Evolutionary conservation across 257 asterid genomes (phyloP).

Genomic region (Galeopsis tetrahit): DNA sequence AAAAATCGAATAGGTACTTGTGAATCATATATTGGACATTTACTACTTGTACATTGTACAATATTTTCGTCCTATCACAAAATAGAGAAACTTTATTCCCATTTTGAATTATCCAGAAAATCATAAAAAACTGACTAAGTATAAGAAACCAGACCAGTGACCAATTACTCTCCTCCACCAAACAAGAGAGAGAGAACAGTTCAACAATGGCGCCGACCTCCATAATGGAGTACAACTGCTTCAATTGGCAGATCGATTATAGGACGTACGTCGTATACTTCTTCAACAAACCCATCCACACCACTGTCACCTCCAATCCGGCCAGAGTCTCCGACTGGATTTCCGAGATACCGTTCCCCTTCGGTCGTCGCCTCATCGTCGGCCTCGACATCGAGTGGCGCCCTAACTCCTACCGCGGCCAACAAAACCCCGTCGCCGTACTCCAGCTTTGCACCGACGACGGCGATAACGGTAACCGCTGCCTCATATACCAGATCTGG

Average conservation of each 20-base stretch:
- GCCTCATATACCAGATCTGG: conserved; percentile 41
- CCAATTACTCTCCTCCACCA: too few species aligned
- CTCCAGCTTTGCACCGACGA: conserved; percentile 42
- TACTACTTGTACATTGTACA: too few species aligned
- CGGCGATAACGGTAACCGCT: background rate
- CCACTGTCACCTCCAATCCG: conserved; percentile 43
- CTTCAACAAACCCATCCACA: background rate
- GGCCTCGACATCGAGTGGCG: conserved; percentile 53
- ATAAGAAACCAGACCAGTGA: too few species aligned
- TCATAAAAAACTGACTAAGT: too few species aligned
- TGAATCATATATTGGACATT: too few species aligned
- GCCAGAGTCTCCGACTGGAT: conserved; percentile 40
- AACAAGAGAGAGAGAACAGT: background rate
- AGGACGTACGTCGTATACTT: background rate
- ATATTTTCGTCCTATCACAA: too few species aligned
- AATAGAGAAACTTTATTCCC: background rate
- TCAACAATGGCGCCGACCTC: background rate
- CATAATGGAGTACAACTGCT: background rate
- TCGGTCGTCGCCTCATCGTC: conserved; percentile 32
- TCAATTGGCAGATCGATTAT: background rate
- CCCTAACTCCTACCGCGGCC: conserved; percentile 24
- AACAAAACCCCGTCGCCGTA: conserved; percentile 39
- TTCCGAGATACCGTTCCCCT: background rate
- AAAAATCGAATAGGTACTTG: too few species aligned
- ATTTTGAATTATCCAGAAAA: too few species aligned